A percentile compares a stretch with the other conserved stretches of the same genome.
phyloP scores from a whole-genome alignment of 1,284 basidiomycete genomes.

The Lentinus polychrous region DNA sequence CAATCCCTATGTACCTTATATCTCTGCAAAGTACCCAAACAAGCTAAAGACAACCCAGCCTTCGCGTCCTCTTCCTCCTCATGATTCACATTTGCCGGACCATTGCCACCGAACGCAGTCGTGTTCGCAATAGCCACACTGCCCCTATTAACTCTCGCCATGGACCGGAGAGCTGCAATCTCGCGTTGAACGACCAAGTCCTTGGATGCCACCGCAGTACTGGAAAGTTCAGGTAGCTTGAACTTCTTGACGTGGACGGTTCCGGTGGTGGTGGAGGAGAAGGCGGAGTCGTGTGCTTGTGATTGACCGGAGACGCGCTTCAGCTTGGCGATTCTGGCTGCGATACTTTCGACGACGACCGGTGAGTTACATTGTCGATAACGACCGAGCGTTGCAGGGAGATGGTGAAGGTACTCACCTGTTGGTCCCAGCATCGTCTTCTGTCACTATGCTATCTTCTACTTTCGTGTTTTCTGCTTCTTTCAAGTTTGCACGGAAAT shows the following conservation, averaged over 20 bases:
- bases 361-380: neutral
- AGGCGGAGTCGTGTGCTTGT: neutral
- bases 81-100: slow-evolving; percentile 3
- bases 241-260: slow-evolving; percentile 8
- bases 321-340: neutral
- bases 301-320: neutral
- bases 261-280: neutral
- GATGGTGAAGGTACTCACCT: neutral
- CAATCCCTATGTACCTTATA: neutral
- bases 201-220: slow-evolving; percentile 7
- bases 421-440: neutral
- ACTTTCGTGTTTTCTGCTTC: neutral
- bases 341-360: neutral
- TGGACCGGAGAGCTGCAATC: slow-evolving; percentile 9
- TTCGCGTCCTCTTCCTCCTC: neutral
- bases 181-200: slow-evolving; percentile 8
- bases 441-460: neutral
- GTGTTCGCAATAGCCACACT: slow-evolving; percentile 7
- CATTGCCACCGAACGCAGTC: slow-evolving; percentile 10
- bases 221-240: slow-evolving; percentile 10
- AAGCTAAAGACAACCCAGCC: neutral
- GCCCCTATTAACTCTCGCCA: slow-evolving; percentile 9
- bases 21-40: slow-evolving; percentile 4
- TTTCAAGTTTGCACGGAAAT: neutral
- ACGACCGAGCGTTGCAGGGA: neutral